These are phyloP conservation scores for Candida gorgasii DNA, from an alignment of 805 yeast genomes.

Conservation along the genomic window DNA sequence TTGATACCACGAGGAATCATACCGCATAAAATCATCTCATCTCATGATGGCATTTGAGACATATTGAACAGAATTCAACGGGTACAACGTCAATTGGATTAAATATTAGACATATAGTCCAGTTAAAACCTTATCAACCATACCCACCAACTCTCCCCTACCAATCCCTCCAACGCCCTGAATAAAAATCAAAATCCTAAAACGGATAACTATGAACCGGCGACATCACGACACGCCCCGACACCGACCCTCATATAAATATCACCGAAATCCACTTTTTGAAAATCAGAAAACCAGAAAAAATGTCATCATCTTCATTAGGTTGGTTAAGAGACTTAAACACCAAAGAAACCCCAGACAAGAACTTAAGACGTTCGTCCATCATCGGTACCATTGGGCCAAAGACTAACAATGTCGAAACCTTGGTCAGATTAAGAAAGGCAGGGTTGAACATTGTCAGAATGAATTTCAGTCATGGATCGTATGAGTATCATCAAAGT, in stretches of 20 bases:
- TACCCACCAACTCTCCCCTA: not conserved
- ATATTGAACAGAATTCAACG: not conserved
- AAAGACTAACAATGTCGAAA: conserved; percentile 88
- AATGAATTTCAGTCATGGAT: conserved; percentile 99
- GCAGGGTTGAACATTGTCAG: conserved; percentile 98
- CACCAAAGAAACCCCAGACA: conserved; percentile 71
- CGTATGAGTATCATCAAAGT: conserved; percentile 95
- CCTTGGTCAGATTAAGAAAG: conserved; percentile 82
- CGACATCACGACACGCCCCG: conserved; percentile 4
- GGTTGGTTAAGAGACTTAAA: conserved; percentile 85
- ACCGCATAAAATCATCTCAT: conserved; percentile 2
- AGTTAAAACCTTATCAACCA: not conserved
- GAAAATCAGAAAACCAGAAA: not conserved
- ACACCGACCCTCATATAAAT: conserved; percentile 2
- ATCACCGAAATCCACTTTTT: not conserved
- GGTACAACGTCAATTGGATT: not conserved
- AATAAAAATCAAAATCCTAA: not conserved
- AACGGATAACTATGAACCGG: conserved; percentile 19
- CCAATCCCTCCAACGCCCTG: not conserved
- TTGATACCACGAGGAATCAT: not conserved
- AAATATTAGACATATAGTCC: no score
- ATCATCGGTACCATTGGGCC: conserved; percentile 99
- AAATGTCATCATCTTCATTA: conserved; percentile 50
- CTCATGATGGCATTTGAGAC: conserved; percentile 1
- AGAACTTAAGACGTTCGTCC: conserved; percentile 86